phyloP scores from a whole-genome alignment of 495 filamentous ascomycete genomes.

The Tetracladium marchalianum region DNA sequence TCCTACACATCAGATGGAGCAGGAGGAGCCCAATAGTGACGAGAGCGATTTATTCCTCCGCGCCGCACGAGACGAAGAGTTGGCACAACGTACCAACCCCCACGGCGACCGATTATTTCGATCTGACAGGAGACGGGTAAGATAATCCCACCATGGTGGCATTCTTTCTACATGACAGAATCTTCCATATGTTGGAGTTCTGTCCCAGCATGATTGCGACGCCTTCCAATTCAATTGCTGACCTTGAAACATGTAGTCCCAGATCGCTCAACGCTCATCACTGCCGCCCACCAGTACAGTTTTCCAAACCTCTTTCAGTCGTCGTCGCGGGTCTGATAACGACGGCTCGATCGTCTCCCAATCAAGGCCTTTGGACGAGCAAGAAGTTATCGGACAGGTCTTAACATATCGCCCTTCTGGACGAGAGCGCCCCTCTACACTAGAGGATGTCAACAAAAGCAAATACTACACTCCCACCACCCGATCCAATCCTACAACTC shows the following conservation, averaged over 20 bases:
- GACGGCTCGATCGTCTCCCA: conserved; percentile 5
- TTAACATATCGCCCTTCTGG: conserved; percentile 28
- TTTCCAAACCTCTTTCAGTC: conserved; percentile 4
- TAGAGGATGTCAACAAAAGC: conserved; percentile 34
- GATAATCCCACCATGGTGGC: not conserved
- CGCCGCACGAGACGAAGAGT: conserved; percentile 42
- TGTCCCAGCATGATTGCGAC: conserved; percentile 1
- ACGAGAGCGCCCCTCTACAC: conserved; percentile 30
- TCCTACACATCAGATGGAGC: conserved; percentile 2
- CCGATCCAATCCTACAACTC: conserved; percentile 34
- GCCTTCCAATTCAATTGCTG: not conserved
- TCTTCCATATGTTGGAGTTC: too few relatives aligned
- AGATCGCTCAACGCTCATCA: conserved; percentile 16
- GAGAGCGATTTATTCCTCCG: conserved; percentile 43
- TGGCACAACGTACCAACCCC: conserved; percentile 18
- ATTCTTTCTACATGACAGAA: too few relatives aligned
- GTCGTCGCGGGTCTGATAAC: conserved; percentile 16
- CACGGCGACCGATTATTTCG: conserved; percentile 7
- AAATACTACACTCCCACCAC: conserved; percentile 30
- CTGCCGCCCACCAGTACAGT: conserved; percentile 9
- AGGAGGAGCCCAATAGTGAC: conserved; percentile 21
- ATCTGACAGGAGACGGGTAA: conserved; percentile 11
- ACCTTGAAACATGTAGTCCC: conserved; percentile 17
- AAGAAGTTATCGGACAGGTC: conserved; percentile 17
- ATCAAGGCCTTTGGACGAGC: conserved; percentile 5